A percentile compares a stretch with the other conserved stretches of the same genome.
phyloP scores from a whole-genome alignment of 345 rosid species.

The Tarenaya hassleriana region DNA sequence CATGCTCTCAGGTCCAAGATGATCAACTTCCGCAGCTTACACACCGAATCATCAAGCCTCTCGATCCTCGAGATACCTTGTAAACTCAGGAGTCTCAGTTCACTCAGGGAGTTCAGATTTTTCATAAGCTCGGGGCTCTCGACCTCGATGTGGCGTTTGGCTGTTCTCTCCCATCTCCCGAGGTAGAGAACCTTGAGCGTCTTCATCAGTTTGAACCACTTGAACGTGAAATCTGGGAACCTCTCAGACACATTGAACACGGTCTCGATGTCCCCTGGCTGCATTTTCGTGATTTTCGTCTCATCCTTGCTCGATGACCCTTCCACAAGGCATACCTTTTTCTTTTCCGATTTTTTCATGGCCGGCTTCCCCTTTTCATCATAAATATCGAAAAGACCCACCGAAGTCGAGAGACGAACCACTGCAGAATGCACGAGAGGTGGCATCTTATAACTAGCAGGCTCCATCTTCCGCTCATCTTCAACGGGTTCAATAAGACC shows the following conservation, averaged over 20 bases:
- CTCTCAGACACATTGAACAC: slow-evolving; percentile 40
- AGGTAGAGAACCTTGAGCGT: slow-evolving; percentile 28
- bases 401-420: slow-evolving; percentile 14
- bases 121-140: slow-evolving; percentile 15
- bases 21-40: slow-evolving; percentile 24
- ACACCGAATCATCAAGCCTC: slow-evolving; percentile 19
- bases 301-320: not conserved
- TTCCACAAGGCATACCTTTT: slow-evolving; percentile 36
- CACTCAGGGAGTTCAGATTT: slow-evolving; percentile 21
- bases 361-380: slow-evolving; percentile 19
- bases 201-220: slow-evolving; percentile 24
- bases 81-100: slow-evolving; percentile 33
- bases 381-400: slow-evolving; percentile 22
- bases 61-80: slow-evolving; percentile 41
- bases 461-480: slow-evolving; percentile 18
- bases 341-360: not conserved
- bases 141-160: slow-evolving; percentile 28
- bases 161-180: slow-evolving; percentile 35
- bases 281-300: not conserved
- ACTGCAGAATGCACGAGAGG: slow-evolving; percentile 37
- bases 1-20: slow-evolving; percentile 50
- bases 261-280: slow-evolving; percentile 5
- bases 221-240: slow-evolving; percentile 25
- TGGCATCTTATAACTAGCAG: slow-evolving; percentile 32
- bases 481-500: slow-evolving; percentile 28